Evolutionary conservation across 225 moss, liverwort and hornwort genomes (phyloP).

Genomic region (Anthoceros angustus): DNA sequence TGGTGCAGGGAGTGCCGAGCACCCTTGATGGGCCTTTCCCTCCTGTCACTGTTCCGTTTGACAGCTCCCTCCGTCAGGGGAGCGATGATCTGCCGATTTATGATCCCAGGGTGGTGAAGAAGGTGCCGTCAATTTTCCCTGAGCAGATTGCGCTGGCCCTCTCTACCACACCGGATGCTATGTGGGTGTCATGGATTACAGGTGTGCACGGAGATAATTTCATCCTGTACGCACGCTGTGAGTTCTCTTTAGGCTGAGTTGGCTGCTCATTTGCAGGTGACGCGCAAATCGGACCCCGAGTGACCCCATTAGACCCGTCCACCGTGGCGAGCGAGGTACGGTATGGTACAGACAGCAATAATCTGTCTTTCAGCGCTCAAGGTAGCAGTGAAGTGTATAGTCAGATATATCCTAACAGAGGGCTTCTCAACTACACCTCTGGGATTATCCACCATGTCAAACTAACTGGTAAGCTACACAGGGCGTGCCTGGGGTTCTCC

Average conservation of each 20-base stretch:
- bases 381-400: slow-evolving; percentile 58
- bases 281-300: slow-evolving; percentile 58
- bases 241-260: neutral
- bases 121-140: slow-evolving; percentile 37
- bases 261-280: slow-evolving; percentile 37
- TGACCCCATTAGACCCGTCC: slow-evolving; percentile 60
- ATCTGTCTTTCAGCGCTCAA: slow-evolving; percentile 22
- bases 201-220: slow-evolving; percentile 19
- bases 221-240: neutral
- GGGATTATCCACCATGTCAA: slow-evolving; percentile 93
- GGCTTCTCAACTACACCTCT: slow-evolving; percentile 71
- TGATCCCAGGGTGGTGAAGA: slow-evolving; percentile 54
- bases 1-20: no score
- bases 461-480: slow-evolving; percentile 40
- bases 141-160: slow-evolving; percentile 54
- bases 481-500: no score
- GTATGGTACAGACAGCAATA: slow-evolving; percentile 39
- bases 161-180: slow-evolving; percentile 53
- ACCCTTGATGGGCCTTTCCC: slow-evolving; percentile 60
- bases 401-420: slow-evolving; percentile 60
- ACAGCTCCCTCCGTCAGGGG: slow-evolving; percentile 12
- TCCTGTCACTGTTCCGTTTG: slow-evolving; percentile 37
- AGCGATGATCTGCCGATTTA: slow-evolving; percentile 42
- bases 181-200: slow-evolving; percentile 78
- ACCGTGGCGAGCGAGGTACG: slow-evolving; percentile 53